Percentiles rank a stretch among this genome's conserved stretches.
Evolutionary conservation across 169 alveolate genomes (phyloP).

Genomic region (Cryptosporidium andersoni): DNA sequence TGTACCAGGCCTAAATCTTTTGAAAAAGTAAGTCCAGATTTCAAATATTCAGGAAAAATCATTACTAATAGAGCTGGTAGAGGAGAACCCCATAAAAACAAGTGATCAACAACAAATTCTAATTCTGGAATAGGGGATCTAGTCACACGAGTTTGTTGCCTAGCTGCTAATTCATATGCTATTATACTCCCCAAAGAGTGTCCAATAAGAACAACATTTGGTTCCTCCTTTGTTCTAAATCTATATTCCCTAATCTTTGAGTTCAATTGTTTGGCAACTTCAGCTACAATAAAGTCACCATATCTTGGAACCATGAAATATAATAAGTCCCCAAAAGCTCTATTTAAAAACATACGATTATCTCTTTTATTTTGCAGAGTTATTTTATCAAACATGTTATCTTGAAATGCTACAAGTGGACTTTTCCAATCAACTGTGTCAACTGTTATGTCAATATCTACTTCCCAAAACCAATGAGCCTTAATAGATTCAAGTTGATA

Average conservation of each 20-base stretch:
- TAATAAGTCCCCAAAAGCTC: constrained; percentile 77
- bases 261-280: constrained; percentile 80
- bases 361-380: constrained; percentile 68
- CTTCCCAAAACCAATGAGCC: constrained; percentile 72
- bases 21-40: constrained; percentile 64
- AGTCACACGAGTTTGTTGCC: constrained; percentile 73
- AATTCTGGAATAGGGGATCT: constrained; percentile 73
- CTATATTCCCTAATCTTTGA: constrained; percentile 79
- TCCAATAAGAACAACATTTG: constrained; percentile 82
- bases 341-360: constrained; percentile 63
- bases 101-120: constrained; percentile 80
- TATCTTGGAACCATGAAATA: constrained; percentile 83
- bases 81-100: constrained; percentile 85
- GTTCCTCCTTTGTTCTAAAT: constrained; percentile 76
- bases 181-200: constrained; percentile 86
- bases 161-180: constrained; percentile 79
- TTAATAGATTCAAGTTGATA: constrained; percentile 50
- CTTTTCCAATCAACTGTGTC: constrained; percentile 70
- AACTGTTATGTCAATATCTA: constrained; percentile 63
- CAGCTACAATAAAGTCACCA: constrained; percentile 80
- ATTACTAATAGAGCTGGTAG: constrained; percentile 80
- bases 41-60: constrained; percentile 75
- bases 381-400: constrained; percentile 50
- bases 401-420: constrained; percentile 47
- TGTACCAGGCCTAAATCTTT: constrained; percentile 49